These are phyloP conservation scores for Syzygium aromaticum DNA, from an alignment of 345 rosid species.

Conservation along the genomic window DNA sequence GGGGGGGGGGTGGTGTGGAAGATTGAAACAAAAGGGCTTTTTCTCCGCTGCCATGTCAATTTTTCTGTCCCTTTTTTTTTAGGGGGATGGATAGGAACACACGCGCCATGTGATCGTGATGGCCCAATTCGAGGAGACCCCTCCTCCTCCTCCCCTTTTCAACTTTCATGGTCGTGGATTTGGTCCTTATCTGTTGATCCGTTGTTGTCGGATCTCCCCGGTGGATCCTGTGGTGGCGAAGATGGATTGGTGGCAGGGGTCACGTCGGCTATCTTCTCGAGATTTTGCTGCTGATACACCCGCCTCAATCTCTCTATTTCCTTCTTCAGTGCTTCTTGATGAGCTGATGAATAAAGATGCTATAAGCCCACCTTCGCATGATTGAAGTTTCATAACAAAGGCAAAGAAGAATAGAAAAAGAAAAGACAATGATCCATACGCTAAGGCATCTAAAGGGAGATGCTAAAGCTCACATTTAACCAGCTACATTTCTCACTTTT, in stretches of 20 bases:
- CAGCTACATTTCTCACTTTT: neutral
- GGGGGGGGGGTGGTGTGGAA: no score
- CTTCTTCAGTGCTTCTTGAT: constrained; percentile 58
- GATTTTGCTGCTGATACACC: constrained; percentile 36
- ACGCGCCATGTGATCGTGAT: neutral
- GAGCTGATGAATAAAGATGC: constrained; percentile 26
- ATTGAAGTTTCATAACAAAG: neutral
- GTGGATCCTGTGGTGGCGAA: neutral
- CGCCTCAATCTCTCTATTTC: constrained; percentile 64
- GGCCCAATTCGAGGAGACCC: neutral
- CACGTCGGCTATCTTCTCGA: neutral
- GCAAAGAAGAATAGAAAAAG: no score
- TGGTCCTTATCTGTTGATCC: neutral
- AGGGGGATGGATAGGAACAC: neutral
- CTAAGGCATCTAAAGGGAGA: neutral
- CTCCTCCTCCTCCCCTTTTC: neutral
- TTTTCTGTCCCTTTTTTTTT: neutral
- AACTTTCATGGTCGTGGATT: neutral
- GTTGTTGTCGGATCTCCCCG: neutral
- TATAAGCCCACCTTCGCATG: neutral
- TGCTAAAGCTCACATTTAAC: no score
- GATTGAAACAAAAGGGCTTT: neutral
- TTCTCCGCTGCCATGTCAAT: neutral
- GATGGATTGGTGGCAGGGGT: neutral
- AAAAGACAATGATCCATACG: neutral